Evolutionary conservation across 768 basidiomycete genomes (phyloP).

Genomic region (Boletus pseudo-olivaceus): DNA sequence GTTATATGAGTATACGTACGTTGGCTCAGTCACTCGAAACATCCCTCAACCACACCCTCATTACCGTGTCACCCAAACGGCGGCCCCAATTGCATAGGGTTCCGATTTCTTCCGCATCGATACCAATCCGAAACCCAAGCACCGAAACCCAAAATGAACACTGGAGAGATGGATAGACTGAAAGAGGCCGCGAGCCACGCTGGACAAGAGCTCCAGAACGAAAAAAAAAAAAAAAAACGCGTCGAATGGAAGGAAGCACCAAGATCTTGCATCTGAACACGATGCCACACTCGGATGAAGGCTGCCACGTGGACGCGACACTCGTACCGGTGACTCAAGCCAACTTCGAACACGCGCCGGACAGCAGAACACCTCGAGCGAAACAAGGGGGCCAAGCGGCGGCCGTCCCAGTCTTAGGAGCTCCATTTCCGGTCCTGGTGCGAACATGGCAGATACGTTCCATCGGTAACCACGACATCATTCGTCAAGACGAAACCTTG

Average conservation of each 20-base stretch:
- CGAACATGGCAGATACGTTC: background rate
- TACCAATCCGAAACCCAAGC: background rate
- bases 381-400: background rate
- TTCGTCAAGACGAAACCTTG: background rate
- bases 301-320: background rate
- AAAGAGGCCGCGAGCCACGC: background rate
- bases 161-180: background rate
- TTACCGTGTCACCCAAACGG: background rate
- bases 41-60: background rate
- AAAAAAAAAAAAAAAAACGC: no score
- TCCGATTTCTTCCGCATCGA: background rate
- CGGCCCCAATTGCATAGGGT: background rate
- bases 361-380: background rate
- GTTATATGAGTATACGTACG: background rate
- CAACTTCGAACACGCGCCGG: background rate
- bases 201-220: background rate
- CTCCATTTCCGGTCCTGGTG: background rate
- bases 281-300: no score
- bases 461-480: background rate
- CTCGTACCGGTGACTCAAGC: background rate
- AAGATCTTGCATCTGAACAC: no score
- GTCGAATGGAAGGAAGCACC: background rate
- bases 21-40: conserved; percentile 9
- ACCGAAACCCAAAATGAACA: background rate
- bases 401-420: background rate